Base-by-base conservation (phyloP, 1,284 basidiomycete species). In the Leccinum olivaceoglutinosum region DNA sequence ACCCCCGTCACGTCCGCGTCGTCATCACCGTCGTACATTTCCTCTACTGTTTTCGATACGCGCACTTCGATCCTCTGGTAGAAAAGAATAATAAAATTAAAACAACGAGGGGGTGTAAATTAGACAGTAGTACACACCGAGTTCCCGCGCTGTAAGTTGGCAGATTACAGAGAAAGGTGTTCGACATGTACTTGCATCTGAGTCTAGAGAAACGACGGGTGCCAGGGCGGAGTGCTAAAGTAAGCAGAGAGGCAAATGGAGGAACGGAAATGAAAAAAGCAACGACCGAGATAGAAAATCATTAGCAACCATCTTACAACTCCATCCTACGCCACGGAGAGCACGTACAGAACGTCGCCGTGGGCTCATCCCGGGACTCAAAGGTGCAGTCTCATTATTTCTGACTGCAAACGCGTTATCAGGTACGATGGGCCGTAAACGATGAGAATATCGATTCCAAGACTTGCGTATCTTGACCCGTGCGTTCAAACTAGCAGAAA, bases 401-500 rank as follows among this genome's bases (percentile, higher is more conserved):
- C 53, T 18, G 38, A 41, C 6, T 10, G n/a, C 29, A 21, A 61
- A 60, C 7, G 11, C n/a, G 3, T 6, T 14, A 0, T 49, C 57
- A 6, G 62, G 49, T 16, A 61, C 38, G n/a, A 71, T 21, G 2
- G 66, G 62, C 2, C 60, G 59, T 32, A 25, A n/a, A 4, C 57
- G 60, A 51, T 32, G 29, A 32, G 5, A 0, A 11, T 54, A 32
- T 54, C 7, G 16, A 36, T 18, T 46, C 9, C 60, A 16, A 16
- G 38, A 59, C 14, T 34, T 62, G 41, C 41, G 58, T 12, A 63
- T 62, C 32, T 39, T 63, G 18, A 29, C 39, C n/a, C 71, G 71
- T 2, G 68, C 51, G n/a, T 70, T 70, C 34, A 70, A 63, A 41
- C 71, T 73, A 16, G 14, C 29, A 55, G 9, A 32, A n/a, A 10